A percentile compares a stretch with the other conserved stretches of the same genome.
These are phyloP conservation scores for Haplosporangium sp. DNA, from an alignment of 371 early-diverging fungal genomes.

Conservation along the genomic window DNA sequence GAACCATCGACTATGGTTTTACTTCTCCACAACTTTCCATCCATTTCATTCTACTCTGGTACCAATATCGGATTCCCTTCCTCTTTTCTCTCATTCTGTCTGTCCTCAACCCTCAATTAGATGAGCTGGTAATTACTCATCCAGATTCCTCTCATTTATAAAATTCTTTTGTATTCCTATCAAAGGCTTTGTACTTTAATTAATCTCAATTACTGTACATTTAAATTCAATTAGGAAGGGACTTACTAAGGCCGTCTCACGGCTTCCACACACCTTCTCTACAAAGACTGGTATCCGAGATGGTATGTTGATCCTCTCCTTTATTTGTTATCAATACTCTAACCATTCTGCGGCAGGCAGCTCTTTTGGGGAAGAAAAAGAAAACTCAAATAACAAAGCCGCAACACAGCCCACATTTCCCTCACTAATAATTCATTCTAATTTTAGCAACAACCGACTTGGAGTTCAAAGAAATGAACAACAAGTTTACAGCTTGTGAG, in stretches of 20 bases:
- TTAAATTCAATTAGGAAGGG: conserved; percentile 37
- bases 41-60: background rate
- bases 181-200: background rate
- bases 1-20: too few species aligned
- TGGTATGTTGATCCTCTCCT: conserved; percentile 23
- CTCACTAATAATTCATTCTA: background rate
- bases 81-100: background rate
- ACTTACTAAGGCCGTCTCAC: conserved; percentile 55
- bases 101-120: background rate
- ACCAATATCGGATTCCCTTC: background rate
- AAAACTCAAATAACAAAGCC: background rate
- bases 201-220: background rate
- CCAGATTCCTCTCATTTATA: background rate
- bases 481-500: conserved; percentile 70
- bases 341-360: background rate
- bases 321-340: background rate
- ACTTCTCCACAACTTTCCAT: background rate
- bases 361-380: background rate
- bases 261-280: conserved; percentile 48
- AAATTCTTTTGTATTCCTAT: background rate
- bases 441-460: conserved; percentile 73
- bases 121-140: conserved; percentile 24
- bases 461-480: conserved; percentile 75
- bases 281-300: conserved; percentile 53
- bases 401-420: conserved; percentile 21